Base-by-base conservation (phyloP, 768 basidiomycete species). In the Leucocoprinus birnbaumii region DNA sequence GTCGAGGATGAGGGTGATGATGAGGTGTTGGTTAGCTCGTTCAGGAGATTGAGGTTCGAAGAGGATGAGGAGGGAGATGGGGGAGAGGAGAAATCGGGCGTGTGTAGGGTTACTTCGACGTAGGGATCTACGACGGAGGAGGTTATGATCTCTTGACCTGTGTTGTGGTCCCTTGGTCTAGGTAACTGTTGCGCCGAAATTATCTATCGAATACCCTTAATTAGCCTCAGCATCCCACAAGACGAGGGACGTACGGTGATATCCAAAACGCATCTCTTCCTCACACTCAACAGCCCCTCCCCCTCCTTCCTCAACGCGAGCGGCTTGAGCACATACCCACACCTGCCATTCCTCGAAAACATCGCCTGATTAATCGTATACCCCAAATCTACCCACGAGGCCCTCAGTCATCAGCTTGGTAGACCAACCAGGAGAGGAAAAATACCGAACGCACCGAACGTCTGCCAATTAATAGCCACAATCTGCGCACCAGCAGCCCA, bases 401-500 rank as follows among this genome's bases (percentile, higher is more conserved):
- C 51, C 38, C 21, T 9, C 9, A 21, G 37, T 55, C 41, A 44
- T 14, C 38, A 21, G n/a, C n/a, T n/a, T n/a, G n/a, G n/a, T 24
- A 16, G 52, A 48, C 3, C 24, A 7, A 27, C 8, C 42, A 37
- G 37, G 24, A 9, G 16, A 26, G 35, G 8, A 41, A 27, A 56
- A 8, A 22, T 31, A 27, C 43, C 25, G 26, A 1, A 74, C 85
- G 53, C 64, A 95, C 94, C 94, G 60, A 86, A 86, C 0, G 94
- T 98, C 70, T 99, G 96, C 94, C 94, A 98, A 68, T 99, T 99
- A 52, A 99, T 79, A 7, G 96, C 94, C 0, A 94, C 94, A 4
- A 98, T 70, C 68, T 98, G 95, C 11, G 85, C 81, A 0, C 96
- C 96, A 2, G 85, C 85, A 0, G 85, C 83, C 96, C 96, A 99